Base-by-base conservation (phyloP, 1,284 basidiomycete species). In the Mycena citricolor region DNA sequence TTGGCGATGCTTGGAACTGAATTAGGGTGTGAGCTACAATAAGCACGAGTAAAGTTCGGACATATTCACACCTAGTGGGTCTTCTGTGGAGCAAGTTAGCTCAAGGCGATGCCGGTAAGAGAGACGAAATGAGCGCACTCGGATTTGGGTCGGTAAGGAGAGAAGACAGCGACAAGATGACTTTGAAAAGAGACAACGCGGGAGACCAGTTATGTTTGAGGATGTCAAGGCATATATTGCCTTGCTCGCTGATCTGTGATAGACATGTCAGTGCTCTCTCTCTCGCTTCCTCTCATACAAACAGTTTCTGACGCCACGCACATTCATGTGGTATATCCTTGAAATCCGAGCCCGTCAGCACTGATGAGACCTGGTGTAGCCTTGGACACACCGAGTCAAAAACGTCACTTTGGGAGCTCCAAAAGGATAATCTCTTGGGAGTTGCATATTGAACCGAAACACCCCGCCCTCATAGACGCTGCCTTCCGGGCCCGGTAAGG, bases 271-370 rank as follows among this genome's bases (percentile, higher is more conserved):
- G 19, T 26, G 35, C 36, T 8, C 10, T 13, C n/a, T 16, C 19
- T 37, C 26, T 39, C 39, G n/a, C 30, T 17, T 19, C 21, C 11
- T 16, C 16, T 29, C 4, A 20, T 14, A 28, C 22, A 4, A 24
- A 38, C 25, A 39, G 19, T 28, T 37, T 14, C 8, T 11, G 19
- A 51, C 59, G 33, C 26, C 4, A 32, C 55, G 29, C 46, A 74
- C 73, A 60, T 94, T 94, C 86, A 93, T 94, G 59, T 94, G 91
- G 61, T 94, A 94, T 61, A 94, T 90, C 59, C 88, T 90, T 32
- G 19, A 17, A 34, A 39, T 26, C n/a, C 29, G 11, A 17, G 37
- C 40, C 6, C 44, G 24, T 12, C 22, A 16, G 28, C 30, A 23
- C 11, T 11, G 5, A 20, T 12, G 22, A 7, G 12, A 29, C 28